Conservation (phyloP, 768 basidiomycete species). For the Tylopilus intermedius region DNA sequence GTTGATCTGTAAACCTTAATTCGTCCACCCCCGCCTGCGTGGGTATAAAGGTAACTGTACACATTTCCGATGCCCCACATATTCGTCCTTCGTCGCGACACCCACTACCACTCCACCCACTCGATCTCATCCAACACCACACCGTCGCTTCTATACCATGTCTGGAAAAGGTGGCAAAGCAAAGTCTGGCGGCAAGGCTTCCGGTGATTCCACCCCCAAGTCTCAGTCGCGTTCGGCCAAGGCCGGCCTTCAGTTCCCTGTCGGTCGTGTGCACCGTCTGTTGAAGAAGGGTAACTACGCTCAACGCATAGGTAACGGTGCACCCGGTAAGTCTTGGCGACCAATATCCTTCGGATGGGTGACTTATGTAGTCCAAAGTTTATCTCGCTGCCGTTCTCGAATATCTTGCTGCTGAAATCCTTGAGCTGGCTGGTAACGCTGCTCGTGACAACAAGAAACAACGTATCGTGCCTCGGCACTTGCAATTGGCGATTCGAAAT, state of each 20-base stretch:
- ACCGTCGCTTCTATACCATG: slow-evolving; percentile 11
- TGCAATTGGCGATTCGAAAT: slow-evolving; percentile 62
- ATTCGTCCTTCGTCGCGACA: slow-evolving; percentile 17
- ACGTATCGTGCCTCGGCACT: slow-evolving; percentile 60
- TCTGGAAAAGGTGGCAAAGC: slow-evolving; percentile 34
- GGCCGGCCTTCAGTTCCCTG: slow-evolving; percentile 82
- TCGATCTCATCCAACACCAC: background rate
- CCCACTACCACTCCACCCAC: background rate
- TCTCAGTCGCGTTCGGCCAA: slow-evolving; percentile 62
- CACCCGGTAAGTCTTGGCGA: slow-evolving; percentile 50
- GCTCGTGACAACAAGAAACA: slow-evolving; percentile 55
- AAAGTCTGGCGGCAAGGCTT: slow-evolving; percentile 47
- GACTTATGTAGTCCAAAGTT: slow-evolving; percentile 26
- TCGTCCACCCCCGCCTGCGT: slow-evolving; percentile 2
- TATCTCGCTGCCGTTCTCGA: slow-evolving; percentile 60
- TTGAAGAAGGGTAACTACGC: slow-evolving; percentile 73
- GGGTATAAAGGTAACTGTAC: slow-evolving; percentile 27
- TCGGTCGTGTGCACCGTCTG: slow-evolving; percentile 87
- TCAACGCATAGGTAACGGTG: slow-evolving; percentile 83
- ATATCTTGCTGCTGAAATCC: slow-evolving; percentile 59
- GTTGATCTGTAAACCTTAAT: slow-evolving; percentile 38
- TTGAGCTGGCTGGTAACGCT: slow-evolving; percentile 56
- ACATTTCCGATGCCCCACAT: slow-evolving; percentile 22
- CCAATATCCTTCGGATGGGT: slow-evolving; percentile 7
- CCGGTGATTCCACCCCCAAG: slow-evolving; percentile 39